Percentiles rank a stretch among this genome's conserved stretches.
Evolutionary conservation across 495 filamentous ascomycete species (phyloP).

Genomic region (Neurospora hispaniola): DNA sequence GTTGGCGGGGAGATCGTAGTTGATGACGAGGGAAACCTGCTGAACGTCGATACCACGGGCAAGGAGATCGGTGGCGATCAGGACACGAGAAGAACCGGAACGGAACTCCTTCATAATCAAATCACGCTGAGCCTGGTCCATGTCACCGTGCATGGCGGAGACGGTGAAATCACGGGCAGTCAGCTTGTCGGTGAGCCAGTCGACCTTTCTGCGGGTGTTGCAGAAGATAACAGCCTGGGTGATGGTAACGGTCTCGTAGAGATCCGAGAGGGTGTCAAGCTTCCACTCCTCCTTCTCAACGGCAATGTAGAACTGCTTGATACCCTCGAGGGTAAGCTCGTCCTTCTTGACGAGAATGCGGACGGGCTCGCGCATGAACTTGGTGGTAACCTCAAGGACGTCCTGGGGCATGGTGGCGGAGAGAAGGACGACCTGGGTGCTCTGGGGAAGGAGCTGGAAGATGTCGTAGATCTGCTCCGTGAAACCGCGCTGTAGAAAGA

Average conservation of each 20-base stretch:
- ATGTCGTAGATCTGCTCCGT: conserved; percentile 99
- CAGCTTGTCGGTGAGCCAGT: conserved; percentile 99
- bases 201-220: conserved; percentile 98
- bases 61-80: conserved; percentile 98
- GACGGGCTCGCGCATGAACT: conserved; percentile 99
- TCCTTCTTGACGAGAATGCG: conserved; percentile 99
- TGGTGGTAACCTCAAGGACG: conserved; percentile 97
- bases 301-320: conserved; percentile 99
- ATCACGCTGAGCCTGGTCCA: conserved; percentile 96
- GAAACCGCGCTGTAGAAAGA: conserved; percentile 67
- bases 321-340: conserved; percentile 92
- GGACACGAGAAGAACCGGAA: conserved; percentile 85
- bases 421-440: conserved; percentile 95
- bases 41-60: conserved; percentile 98
- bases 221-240: conserved; percentile 99
- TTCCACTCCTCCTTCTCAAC: conserved; percentile 99
- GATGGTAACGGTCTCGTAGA: conserved; percentile 98
- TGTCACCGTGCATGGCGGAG: conserved; percentile 96
- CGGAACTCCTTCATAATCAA: conserved; percentile 99
- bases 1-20: conserved; percentile 96
- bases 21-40: conserved; percentile 98
- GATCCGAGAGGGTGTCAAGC: conserved; percentile 97
- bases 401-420: conserved; percentile 97
- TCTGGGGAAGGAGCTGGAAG: conserved; percentile 89
- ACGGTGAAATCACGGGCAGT: conserved; percentile 96